Percentiles rank a stretch among this genome's conserved stretches.
Evolutionary conservation across 208 protist genomes (phyloP).

Genomic region (Strigomonas galati): DNA sequence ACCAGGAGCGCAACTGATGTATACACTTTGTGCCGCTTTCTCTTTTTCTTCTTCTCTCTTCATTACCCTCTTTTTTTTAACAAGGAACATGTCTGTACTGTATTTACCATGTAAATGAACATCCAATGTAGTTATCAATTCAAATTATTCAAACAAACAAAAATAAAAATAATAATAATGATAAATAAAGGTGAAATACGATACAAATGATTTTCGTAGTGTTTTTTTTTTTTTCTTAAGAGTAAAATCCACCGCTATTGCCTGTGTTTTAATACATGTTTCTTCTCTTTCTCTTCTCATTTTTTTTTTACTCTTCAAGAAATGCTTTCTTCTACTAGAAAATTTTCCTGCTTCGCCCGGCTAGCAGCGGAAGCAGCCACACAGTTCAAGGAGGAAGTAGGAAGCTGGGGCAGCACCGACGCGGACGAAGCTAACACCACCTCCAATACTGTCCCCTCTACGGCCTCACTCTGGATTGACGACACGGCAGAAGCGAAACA

Average conservation of each 20-base stretch:
- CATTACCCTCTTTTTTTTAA: neutral
- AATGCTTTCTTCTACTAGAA: conserved; percentile 35
- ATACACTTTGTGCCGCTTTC: conserved; percentile 13
- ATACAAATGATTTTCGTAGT: too few species aligned
- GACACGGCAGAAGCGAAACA: conserved; percentile 39
- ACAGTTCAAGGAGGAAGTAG: conserved; percentile 20
- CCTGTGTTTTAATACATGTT: conserved; percentile 6
- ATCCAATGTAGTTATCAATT: too few species aligned
- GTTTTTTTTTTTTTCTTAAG: conserved; percentile 4
- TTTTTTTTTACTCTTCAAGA: neutral
- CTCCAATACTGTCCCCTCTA: too few species aligned
- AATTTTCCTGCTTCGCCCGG: conserved; percentile 28
- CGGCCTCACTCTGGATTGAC: conserved; percentile 63
- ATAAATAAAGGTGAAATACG: too few species aligned
- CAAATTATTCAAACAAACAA: neutral
- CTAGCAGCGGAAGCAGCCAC: conserved; percentile 30
- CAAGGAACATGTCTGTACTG: neutral
- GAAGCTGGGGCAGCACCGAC: neutral
- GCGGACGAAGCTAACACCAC: neutral
- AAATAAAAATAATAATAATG: too few species aligned
- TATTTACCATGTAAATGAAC: too few species aligned
- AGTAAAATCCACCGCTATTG: neutral
- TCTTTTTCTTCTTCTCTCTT: conserved; percentile 15
- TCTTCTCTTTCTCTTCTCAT: conserved; percentile 11
- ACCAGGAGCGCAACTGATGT: neutral